Percentiles rank a stretch among this genome's conserved stretches.
Conservation (phyloP, 139 green algal genomes). For the Microglena sp. region DNA sequence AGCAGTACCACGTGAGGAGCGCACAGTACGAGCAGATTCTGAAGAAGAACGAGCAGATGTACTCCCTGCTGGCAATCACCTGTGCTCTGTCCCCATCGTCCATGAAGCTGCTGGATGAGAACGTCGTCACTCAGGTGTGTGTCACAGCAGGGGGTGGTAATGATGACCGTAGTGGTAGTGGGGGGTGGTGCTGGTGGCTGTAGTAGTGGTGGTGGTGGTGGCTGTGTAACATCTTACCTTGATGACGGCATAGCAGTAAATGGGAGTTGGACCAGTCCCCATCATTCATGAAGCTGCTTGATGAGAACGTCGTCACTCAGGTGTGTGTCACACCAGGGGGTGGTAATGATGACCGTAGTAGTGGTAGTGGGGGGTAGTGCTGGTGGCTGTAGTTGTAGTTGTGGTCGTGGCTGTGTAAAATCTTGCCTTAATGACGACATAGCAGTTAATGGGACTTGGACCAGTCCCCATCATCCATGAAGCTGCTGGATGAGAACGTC, state of each 20-base stretch:
- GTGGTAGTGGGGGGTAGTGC: too few relatives aligned
- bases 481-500: conserved; percentile 70
- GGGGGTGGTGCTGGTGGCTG: conserved; percentile 42
- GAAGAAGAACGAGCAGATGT: conserved; percentile 98
- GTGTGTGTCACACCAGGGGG: too few relatives aligned
- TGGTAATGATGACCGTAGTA: too few relatives aligned
- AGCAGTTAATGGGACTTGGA: too few relatives aligned
- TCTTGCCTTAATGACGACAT: too few relatives aligned
- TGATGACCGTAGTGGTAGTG: too few relatives aligned
- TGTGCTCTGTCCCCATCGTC: conserved; percentile 69
- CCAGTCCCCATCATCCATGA: conserved; percentile 57
- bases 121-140: conserved; percentile 50
- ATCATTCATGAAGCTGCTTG: conserved; percentile 36
- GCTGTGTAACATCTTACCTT: too few relatives aligned
- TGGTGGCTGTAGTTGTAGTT: too few relatives aligned
- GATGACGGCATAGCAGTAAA: too few relatives aligned
- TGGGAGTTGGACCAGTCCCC: not conserved
- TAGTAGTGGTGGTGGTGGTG: not conserved
- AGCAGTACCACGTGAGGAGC: conserved; percentile 55
- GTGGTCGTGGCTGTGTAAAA: too few relatives aligned
- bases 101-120: conserved; percentile 63
- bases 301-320: conserved; percentile 66
- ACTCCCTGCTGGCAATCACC: conserved; percentile 78
- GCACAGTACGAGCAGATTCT: conserved; percentile 40
- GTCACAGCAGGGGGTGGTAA: too few relatives aligned